phyloP scores from a whole-genome alignment of 805 yeast species.

The Sporopachydermia quercuum region DNA sequence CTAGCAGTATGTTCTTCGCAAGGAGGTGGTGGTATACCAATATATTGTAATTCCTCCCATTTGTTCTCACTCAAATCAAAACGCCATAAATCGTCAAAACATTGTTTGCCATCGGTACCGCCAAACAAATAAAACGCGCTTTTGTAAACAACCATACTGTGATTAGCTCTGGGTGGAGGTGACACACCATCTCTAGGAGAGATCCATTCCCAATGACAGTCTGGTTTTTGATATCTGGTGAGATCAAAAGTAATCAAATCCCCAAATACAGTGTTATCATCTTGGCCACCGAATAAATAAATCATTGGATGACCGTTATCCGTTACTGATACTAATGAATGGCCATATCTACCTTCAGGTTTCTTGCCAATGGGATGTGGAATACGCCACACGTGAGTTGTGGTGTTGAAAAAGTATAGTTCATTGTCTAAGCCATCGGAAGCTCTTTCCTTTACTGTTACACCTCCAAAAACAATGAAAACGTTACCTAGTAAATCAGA shows the following conservation, averaged over 20 bases:
- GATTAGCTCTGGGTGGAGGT: constrained; percentile 84
- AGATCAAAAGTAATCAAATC: constrained; percentile 81
- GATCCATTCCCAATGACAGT: constrained; percentile 71
- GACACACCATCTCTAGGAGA: constrained; percentile 32
- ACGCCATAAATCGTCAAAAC: constrained; percentile 65
- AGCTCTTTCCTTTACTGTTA: constrained; percentile 52
- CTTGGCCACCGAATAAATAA: constrained; percentile 89
- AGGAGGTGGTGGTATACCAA: constrained; percentile 71
- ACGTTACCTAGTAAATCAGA: constrained; percentile 89
- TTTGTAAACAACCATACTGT: constrained; percentile 70
- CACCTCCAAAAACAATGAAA: constrained; percentile 92
- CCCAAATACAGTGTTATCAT: constrained; percentile 66
- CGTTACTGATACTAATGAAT: constrained; percentile 66
- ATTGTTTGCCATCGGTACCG: constrained; percentile 65
- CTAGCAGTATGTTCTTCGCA: constrained; percentile 87
- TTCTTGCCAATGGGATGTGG: constrained; percentile 61
- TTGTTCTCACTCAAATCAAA: constrained; percentile 53
- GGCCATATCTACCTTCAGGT: constrained; percentile 92
- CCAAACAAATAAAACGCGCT: constrained; percentile 80
- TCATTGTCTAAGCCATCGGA: constrained; percentile 81
- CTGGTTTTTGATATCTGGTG: constrained; percentile 69
- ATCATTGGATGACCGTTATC: constrained; percentile 44
- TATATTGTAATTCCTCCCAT: constrained; percentile 60
- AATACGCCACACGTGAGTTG: constrained; percentile 63
- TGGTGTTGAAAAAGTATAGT: constrained; percentile 71